Conservation (phyloP, 177 flowering plant species). For the Vitis hybrid region DNA sequence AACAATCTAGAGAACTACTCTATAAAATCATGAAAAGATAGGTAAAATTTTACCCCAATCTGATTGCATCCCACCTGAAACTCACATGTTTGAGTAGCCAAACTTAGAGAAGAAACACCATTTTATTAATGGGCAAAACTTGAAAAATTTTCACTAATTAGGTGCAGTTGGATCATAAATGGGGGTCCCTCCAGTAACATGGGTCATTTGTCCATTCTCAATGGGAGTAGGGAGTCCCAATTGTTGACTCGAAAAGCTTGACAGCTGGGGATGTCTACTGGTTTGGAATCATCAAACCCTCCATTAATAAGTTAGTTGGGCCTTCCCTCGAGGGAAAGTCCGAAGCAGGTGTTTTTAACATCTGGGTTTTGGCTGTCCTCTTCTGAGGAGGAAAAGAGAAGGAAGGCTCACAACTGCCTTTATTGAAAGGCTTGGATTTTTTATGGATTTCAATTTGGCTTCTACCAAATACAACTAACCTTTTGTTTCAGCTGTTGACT, state of each 20-base stretch:
- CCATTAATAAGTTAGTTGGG: slow-evolving; percentile 1
- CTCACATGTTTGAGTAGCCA: too few relatives aligned
- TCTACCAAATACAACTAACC: too few relatives aligned
- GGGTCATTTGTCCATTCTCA: slow-evolving; percentile 1
- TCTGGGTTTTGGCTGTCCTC: neutral
- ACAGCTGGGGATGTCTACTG: slow-evolving; percentile 5
- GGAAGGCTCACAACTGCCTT: neutral
- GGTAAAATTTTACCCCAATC: too few relatives aligned
- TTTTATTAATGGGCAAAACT: neutral
- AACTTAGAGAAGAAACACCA: too few relatives aligned
- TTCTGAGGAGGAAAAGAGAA: neutral
- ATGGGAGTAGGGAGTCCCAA: neutral
- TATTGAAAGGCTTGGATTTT: too few relatives aligned
- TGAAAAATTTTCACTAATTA: neutral
- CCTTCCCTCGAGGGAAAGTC: neutral
- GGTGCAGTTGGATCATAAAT: neutral
- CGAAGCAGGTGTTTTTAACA: neutral
- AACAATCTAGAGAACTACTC: too few relatives aligned
- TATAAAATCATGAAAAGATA: too few relatives aligned
- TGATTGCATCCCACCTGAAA: too few relatives aligned
- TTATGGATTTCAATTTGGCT: too few relatives aligned
- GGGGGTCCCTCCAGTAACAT: slow-evolving; percentile 2
- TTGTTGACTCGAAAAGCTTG: neutral
- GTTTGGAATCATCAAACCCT: slow-evolving; percentile 4
- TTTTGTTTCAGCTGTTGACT: too few relatives aligned